Evolutionary conservation across 2,329 filamentous ascomycete species (phyloP), one percentile per base, ranked within the genome.

Genomic region (Decorospora gaudefroyi): DNA sequence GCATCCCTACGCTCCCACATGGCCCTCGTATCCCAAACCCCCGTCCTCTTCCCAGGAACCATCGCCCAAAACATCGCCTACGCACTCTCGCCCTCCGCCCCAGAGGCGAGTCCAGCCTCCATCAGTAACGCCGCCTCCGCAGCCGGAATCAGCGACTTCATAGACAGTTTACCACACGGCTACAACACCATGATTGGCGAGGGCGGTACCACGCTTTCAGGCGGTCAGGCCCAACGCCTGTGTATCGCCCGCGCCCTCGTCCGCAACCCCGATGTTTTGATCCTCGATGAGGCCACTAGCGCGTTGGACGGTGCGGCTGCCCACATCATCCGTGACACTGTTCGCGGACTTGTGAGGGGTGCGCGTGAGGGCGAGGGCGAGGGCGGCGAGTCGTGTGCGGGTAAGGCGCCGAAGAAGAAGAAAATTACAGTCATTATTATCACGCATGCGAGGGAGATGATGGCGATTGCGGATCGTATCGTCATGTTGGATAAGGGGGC

Each of bases 281-380:
- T 96, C 2, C 73, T 96, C 2, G 92, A 97, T 59, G 91, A 96
- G 71, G 88, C 90, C 1, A 96, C 91, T 0, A 88, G 84, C 17
- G 86, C 87, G 0, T 75, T 97, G 0, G 91, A 96, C 61, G 76
- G 78, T 0, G 80, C 85, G 55, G 85, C 80, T 26, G 84, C 88
- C 0, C 77, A 77, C 2, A 71, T 78, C 1, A 79, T 96, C 3
- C 76, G 87, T 9, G 71, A 78, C 6, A 85, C 85, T 0, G 76
- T 95, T 27, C 68, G 68, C 23, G 62, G 63, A 0, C 69, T 93
- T 1, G 73, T 85, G n/a, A n/a, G n/a, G 33, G 15, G 11, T 26
- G 5, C 23, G 23, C 27, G 17, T 3, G n/a, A 18, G 11, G 33
- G 6, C 31, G 36, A 31, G 44, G 37, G 25, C 7, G 31, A 26